Evolutionary conservation across 1,284 basidiomycete species (phyloP).

Genomic region (Naganishia liquefaciens): DNA sequence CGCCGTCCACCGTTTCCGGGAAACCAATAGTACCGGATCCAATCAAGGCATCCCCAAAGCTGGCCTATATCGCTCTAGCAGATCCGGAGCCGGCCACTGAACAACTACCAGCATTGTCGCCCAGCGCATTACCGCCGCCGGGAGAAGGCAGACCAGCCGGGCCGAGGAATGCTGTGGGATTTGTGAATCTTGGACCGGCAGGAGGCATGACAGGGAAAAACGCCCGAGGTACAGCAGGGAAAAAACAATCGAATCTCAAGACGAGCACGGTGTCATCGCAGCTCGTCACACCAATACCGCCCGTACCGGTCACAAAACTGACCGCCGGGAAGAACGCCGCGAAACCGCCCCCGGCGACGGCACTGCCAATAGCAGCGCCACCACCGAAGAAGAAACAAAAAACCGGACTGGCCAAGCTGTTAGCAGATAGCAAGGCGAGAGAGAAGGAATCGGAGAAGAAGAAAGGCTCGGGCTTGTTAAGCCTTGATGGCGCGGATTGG

Average conservation of each 20-base stretch:
- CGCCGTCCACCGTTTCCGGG: slow-evolving; percentile 12
- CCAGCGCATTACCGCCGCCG: slow-evolving; percentile 29
- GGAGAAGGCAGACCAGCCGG: slow-evolving; percentile 22
- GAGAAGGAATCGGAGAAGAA: slow-evolving; percentile 39
- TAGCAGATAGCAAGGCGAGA: slow-evolving; percentile 48
- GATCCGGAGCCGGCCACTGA: slow-evolving; percentile 47
- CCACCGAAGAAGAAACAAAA: slow-evolving; percentile 48
- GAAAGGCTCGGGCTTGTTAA: slow-evolving; percentile 39
- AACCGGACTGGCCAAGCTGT: slow-evolving; percentile 48
- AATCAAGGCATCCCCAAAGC: slow-evolving; percentile 36
- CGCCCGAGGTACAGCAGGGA: background rate
- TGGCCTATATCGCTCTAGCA: slow-evolving; percentile 42
- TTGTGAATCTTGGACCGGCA: slow-evolving; percentile 5
- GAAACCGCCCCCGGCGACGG: background rate
- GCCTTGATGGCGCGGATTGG: slow-evolving; percentile 26
- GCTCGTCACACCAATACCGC: background rate
- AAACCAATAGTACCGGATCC: slow-evolving; percentile 34
- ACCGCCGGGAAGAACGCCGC: slow-evolving; percentile 1
- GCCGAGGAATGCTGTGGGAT: slow-evolving; percentile 1
- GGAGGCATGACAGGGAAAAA: slow-evolving; percentile 5
- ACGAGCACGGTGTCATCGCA: slow-evolving; percentile 14
- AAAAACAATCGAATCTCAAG: slow-evolving; percentile 6
- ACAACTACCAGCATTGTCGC: slow-evolving; percentile 38
- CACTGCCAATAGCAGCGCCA: slow-evolving; percentile 16
- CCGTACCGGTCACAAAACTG: slow-evolving; percentile 8